Conservation (phyloP, 148 eudicot species). For the Rhododendron simsii region DNA sequence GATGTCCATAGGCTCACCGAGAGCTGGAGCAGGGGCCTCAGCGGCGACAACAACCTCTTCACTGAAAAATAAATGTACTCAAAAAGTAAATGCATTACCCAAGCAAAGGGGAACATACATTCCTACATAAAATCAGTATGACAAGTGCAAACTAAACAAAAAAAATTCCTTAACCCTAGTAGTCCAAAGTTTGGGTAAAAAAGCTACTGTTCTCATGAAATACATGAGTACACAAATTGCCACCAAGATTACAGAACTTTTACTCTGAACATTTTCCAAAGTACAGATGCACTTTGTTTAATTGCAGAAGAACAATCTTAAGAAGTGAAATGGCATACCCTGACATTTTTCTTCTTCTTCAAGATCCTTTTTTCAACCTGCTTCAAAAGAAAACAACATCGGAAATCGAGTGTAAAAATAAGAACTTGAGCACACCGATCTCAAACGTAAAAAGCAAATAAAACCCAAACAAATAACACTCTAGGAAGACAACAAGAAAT, state of each 20-base stretch:
- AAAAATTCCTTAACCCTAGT: not conserved
- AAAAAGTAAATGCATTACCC: not conserved
- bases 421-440: not conserved
- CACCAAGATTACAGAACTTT: not conserved
- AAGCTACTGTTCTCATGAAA: not conserved
- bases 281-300: not conserved
- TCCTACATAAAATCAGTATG: not conserved
- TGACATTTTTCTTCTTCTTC: constrained; percentile 18
- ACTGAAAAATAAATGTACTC: constrained; percentile 18
- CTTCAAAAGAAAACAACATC: not conserved
- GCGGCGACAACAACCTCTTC: constrained; percentile 38
- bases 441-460: not conserved
- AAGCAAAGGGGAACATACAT: not conserved
- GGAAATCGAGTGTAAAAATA: not conserved
- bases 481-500: not conserved
- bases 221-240: not conserved
- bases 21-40: constrained; percentile 38
- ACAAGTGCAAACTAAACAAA: not conserved
- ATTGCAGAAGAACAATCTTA: not conserved
- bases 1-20: constrained; percentile 51
- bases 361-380: constrained; percentile 13
- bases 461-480: not conserved
- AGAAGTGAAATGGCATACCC: constrained; percentile 13
- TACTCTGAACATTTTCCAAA: not conserved
- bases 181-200: not conserved